Evolutionary conservation across 495 filamentous ascomycete genomes (phyloP).

Genomic region (Viridothelium virens): DNA sequence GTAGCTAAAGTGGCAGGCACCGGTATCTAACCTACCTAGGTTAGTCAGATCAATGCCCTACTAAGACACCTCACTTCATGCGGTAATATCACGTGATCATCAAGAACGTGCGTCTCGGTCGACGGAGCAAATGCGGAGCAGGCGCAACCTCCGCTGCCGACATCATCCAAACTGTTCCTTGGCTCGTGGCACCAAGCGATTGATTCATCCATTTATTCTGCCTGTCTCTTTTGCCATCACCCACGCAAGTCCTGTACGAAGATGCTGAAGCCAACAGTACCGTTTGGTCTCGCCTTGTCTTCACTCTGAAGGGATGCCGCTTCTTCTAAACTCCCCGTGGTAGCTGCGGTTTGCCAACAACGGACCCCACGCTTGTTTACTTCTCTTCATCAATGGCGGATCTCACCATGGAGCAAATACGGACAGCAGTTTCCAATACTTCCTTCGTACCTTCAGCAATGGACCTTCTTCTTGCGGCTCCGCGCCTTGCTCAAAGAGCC

Average conservation of each 20-base stretch:
- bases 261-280: neutral
- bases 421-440: constrained; percentile 14
- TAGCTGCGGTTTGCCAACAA: constrained; percentile 1
- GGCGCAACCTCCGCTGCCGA: neutral
- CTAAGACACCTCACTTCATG: too few species aligned
- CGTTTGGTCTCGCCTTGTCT: neutral
- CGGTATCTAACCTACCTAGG: too few species aligned
- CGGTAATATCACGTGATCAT: too few species aligned
- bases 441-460: constrained; percentile 28
- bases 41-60: too few species aligned
- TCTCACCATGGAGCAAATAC: constrained; percentile 10
- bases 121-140: neutral
- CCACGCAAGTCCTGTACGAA: neutral
- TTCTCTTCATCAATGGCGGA: neutral
- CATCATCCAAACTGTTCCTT: neutral
- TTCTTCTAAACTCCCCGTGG: neutral
- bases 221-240: neutral
- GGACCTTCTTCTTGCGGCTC: constrained; percentile 36
- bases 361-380: neutral
- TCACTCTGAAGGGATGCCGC: neutral
- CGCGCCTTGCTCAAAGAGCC: constrained; percentile 55
- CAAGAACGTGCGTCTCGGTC: too few species aligned
- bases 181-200: neutral
- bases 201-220: neutral
- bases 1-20: too few species aligned